These are phyloP conservation scores for Hortaea werneckii DNA, from an alignment of 2,329 filamentous ascomycete genomes.

Conservation along the genomic window DNA sequence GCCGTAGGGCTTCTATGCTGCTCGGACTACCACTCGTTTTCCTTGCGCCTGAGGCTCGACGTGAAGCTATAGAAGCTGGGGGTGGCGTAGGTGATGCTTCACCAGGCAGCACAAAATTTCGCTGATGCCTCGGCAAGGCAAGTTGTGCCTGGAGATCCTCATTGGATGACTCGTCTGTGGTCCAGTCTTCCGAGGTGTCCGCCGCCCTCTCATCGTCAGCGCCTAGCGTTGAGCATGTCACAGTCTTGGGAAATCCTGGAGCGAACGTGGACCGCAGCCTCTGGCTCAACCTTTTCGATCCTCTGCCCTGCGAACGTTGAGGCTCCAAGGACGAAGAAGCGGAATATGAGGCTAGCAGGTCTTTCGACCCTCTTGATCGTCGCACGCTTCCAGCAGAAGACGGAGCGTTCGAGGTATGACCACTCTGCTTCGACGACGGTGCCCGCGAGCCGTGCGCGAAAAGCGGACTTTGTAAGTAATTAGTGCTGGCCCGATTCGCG, in stretches of 20 bases:
- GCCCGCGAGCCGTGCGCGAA: slow-evolving; percentile 27
- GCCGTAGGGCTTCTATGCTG: slow-evolving; percentile 1
- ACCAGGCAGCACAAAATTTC: slow-evolving; percentile 22
- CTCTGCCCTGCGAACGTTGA: slow-evolving; percentile 7
- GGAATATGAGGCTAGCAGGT: slow-evolving; percentile 15
- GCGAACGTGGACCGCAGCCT: slow-evolving; percentile 18
- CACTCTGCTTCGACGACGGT: slow-evolving; percentile 8
- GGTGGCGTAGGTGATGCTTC: slow-evolving; percentile 28
- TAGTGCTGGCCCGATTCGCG: slow-evolving; percentile 28
- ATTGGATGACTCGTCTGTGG: slow-evolving; percentile 8
- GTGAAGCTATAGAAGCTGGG: slow-evolving; percentile 11
- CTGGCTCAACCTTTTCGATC: slow-evolving; percentile 17
- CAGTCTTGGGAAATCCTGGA: slow-evolving; percentile 20
- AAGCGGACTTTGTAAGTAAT: slow-evolving; percentile 26
- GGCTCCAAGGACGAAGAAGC: slow-evolving; percentile 23
- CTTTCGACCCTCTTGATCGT: slow-evolving; percentile 9
- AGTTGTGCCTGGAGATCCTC: slow-evolving; percentile 15
- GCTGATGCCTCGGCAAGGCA: slow-evolving; percentile 19
- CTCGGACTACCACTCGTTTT: slow-evolving; percentile 2
- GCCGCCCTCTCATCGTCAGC: slow-evolving; percentile 11
- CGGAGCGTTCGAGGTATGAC: slow-evolving; percentile 9
- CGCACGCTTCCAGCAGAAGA: slow-evolving; percentile 13
- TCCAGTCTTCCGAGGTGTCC: slow-evolving; percentile 9
- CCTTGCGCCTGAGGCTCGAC: slow-evolving; percentile 4
- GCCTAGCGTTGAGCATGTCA: slow-evolving; percentile 14